These are phyloP conservation scores for Scedosporium apiospermum DNA, from an alignment of 2,329 filamentous ascomycete species.

Conservation along the genomic window DNA sequence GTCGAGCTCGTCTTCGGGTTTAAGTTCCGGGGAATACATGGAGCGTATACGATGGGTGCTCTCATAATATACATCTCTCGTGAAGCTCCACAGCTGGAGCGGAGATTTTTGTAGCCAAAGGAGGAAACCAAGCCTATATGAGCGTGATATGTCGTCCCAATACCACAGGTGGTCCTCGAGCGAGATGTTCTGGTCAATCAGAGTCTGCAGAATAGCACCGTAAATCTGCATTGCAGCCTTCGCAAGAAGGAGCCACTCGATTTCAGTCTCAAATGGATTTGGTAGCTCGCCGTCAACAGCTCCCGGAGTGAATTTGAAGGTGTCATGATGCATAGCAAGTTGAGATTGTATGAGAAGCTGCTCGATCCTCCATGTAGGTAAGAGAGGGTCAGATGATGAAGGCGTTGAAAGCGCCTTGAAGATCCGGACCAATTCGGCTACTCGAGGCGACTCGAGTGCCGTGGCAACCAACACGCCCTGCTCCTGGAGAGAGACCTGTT, in stretches of 20 bases:
- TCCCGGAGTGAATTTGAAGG: slow-evolving; percentile 15
- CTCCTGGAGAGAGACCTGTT: slow-evolving; percentile 28
- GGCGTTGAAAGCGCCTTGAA: slow-evolving; percentile 64
- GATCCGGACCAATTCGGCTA: slow-evolving; percentile 56
- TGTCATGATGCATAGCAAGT: slow-evolving; percentile 33
- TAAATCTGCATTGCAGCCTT: slow-evolving; percentile 92
- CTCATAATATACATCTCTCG: slow-evolving; percentile 59
- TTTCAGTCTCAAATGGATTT: slow-evolving; percentile 58
- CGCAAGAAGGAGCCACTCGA: slow-evolving; percentile 84
- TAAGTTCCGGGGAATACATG: slow-evolving; percentile 11
- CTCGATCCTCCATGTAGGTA: slow-evolving; percentile 52
- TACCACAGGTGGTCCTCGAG: slow-evolving; percentile 87
- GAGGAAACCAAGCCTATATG: slow-evolving; percentile 66
- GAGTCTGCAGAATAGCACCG: slow-evolving; percentile 64
- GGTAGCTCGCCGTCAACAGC: slow-evolving; percentile 15
- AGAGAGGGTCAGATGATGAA: slow-evolving; percentile 51
- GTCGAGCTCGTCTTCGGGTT: slow-evolving; percentile 21
- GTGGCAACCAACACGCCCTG: slow-evolving; percentile 28
- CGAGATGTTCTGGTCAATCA: slow-evolving; percentile 75
- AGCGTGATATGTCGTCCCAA: slow-evolving; percentile 82
- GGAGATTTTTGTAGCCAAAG: slow-evolving; percentile 86
- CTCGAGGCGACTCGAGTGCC: slow-evolving; percentile 40
- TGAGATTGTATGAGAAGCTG: slow-evolving; percentile 52
- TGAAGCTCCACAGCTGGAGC: slow-evolving; percentile 61
- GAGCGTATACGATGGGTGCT: slow-evolving; percentile 36